Conservation (phyloP, 257 asterid species). For the Ligustrum vulgare region DNA sequence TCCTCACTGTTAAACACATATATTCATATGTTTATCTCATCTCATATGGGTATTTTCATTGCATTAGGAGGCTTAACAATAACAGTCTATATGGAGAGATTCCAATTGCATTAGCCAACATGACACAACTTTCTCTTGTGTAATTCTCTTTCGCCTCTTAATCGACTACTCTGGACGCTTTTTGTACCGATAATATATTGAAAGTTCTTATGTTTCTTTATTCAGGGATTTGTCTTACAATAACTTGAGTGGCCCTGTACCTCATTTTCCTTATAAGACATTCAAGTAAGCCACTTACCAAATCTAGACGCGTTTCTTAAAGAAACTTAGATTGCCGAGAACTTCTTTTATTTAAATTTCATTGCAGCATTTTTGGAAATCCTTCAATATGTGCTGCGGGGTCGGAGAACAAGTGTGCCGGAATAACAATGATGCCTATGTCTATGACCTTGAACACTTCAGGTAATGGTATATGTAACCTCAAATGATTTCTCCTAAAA, state of each 20-base stretch:
- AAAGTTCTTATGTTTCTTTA: conserved; percentile 20
- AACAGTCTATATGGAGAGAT: conserved; percentile 78
- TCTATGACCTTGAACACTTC: conserved; percentile 82
- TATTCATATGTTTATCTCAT: neutral
- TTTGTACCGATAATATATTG: neutral
- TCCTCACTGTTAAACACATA: neutral
- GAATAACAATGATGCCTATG: conserved; percentile 74
- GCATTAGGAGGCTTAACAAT: conserved; percentile 82
- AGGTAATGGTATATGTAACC: conserved; percentile 40
- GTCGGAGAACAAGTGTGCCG: conserved; percentile 59
- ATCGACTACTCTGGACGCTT: neutral
- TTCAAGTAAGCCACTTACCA: conserved; percentile 59
- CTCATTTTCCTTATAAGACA: conserved; percentile 71
- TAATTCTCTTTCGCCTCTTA: conserved; percentile 42
- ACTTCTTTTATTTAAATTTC: neutral
- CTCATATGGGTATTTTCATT: conserved; percentile 20
- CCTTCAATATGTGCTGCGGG: conserved; percentile 73
- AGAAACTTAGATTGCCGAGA: conserved; percentile 20
- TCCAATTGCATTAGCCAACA: conserved; percentile 67
- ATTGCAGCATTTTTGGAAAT: conserved; percentile 72
- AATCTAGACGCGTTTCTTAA: neutral
- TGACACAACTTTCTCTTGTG: conserved; percentile 81
- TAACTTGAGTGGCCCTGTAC: conserved; percentile 89
- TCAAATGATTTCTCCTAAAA: neutral
- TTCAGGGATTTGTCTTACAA: conserved; percentile 92